Evolutionary conservation across 805 yeast genomes (phyloP).

Genomic region (Candida oleophila): DNA sequence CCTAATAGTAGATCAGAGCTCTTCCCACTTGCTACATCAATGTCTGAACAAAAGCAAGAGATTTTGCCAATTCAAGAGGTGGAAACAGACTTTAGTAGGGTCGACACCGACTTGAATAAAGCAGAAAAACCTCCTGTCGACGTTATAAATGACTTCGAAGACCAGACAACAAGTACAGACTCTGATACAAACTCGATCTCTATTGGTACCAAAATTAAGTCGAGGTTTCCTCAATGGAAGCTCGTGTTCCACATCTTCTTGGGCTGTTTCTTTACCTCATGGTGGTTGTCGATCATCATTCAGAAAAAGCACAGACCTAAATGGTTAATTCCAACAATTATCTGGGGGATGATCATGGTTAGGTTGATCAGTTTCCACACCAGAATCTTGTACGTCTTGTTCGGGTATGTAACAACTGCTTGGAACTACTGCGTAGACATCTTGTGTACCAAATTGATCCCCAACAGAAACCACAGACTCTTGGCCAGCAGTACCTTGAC

Average conservation of each 20-base stretch:
- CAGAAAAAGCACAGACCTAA: slow-evolving; percentile 48
- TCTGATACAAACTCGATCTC: slow-evolving; percentile 2
- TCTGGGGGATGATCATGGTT: slow-evolving; percentile 51
- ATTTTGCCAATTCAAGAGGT: neutral
- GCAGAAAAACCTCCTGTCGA: slow-evolving; percentile 1
- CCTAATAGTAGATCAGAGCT: neutral
- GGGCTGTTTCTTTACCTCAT: slow-evolving; percentile 46
- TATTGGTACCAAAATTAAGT: slow-evolving; percentile 10
- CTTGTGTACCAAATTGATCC: slow-evolving; percentile 38
- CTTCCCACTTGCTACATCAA: neutral
- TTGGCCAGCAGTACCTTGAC: slow-evolving; percentile 45
- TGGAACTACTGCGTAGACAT: slow-evolving; percentile 35
- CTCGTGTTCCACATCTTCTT: slow-evolving; percentile 19
- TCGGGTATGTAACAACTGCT: slow-evolving; percentile 14
- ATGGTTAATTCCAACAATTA: slow-evolving; percentile 59
- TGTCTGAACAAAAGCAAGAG: neutral
- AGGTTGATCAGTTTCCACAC: slow-evolving; percentile 52
- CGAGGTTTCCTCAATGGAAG: slow-evolving; percentile 14
- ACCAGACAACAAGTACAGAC: neutral
- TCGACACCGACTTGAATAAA: neutral
- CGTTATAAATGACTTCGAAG: slow-evolving; percentile 1
- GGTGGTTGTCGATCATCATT: slow-evolving; percentile 57
- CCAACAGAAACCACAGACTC: slow-evolving; percentile 39
- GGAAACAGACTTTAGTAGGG: neutral
- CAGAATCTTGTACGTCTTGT: slow-evolving; percentile 23